phyloP scores from a whole-genome alignment of 306 rosid species.

The Corylus heterophylla region DNA sequence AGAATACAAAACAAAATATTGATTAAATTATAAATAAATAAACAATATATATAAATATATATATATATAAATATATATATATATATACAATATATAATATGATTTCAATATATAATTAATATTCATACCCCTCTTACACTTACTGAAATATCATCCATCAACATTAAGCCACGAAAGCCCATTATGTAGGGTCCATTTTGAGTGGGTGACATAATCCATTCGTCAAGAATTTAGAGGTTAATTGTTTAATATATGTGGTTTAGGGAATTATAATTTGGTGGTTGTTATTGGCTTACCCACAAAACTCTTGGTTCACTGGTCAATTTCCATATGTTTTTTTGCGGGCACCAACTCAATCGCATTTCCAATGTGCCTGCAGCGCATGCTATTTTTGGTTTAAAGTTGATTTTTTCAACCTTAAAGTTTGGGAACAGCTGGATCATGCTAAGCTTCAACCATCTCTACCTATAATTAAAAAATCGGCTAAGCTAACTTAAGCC shows the following conservation, averaged over 20 bases:
- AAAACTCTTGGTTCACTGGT: neutral
- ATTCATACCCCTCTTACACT: no score
- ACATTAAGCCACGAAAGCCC: neutral
- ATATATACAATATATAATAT: no score
- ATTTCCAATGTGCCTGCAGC: neutral
- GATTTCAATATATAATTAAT: no score
- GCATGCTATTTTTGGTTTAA: neutral
- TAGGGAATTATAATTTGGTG: neutral
- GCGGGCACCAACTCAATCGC: constrained; percentile 22
- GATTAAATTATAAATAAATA: no score
- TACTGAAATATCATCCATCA: no score
- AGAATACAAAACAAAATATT: no score
- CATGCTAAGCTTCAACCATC: constrained; percentile 25
- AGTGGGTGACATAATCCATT: neutral
- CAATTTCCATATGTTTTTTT: neutral
- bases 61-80: no score
- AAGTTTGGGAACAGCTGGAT: constrained; percentile 14
- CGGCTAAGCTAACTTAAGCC: neutral
- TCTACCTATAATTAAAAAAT: neutral
- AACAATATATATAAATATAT: no score
- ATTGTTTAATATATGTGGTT: neutral
- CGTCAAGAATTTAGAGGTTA: neutral
- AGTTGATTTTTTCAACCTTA: neutral
- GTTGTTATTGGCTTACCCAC: neutral
- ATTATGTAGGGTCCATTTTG: neutral